phyloP scores from a whole-genome alignment of 2,329 filamentous ascomycete genomes.

The Fusarium tricinctum region DNA sequence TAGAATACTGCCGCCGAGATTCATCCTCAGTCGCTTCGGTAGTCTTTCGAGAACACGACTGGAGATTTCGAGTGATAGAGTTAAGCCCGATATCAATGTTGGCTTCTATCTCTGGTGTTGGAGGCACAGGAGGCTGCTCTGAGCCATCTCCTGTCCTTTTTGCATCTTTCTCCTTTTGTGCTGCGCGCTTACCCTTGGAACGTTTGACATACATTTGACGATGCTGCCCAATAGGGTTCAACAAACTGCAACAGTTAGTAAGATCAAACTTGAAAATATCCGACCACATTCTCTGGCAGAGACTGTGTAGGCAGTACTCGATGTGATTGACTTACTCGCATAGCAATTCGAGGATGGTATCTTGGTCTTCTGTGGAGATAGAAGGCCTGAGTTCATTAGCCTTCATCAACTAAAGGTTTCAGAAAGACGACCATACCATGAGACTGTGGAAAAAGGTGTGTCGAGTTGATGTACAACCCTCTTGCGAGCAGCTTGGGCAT shows the following conservation, averaged over 20 bases:
- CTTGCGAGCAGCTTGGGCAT: slow-evolving; percentile 58
- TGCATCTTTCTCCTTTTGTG: slow-evolving; percentile 64
- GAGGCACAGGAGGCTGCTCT: slow-evolving; percentile 52
- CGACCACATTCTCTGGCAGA: background rate
- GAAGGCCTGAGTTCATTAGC: slow-evolving; percentile 66
- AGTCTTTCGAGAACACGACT: slow-evolving; percentile 55
- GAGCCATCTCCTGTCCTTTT: slow-evolving; percentile 43
- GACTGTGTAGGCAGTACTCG: background rate
- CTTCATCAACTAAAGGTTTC: background rate
- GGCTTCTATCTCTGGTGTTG: slow-evolving; percentile 65
- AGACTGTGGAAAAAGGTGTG: slow-evolving; percentile 71
- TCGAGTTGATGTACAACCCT: slow-evolving; percentile 75
- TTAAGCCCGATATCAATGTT: slow-evolving; percentile 76
- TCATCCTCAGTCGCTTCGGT: background rate
- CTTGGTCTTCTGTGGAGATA: slow-evolving; percentile 70
- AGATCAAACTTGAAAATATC: slow-evolving; percentile 6
- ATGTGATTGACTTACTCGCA: slow-evolving; percentile 67
- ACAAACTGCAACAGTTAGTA: slow-evolving; percentile 61
- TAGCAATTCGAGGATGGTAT: slow-evolving; percentile 75
- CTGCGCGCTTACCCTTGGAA: slow-evolving; percentile 72
- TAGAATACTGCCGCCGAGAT: slow-evolving; percentile 57
- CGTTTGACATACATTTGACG: slow-evolving; percentile 65
- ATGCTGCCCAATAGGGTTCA: slow-evolving; percentile 74
- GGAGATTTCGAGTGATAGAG: slow-evolving; percentile 71
- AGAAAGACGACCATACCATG: slow-evolving; percentile 64